Percentiles rank a stretch among this genome's conserved stretches.
Conservation (phyloP, 2,329 filamentous ascomycete species). For the Fusarium marasasianum region DNA sequence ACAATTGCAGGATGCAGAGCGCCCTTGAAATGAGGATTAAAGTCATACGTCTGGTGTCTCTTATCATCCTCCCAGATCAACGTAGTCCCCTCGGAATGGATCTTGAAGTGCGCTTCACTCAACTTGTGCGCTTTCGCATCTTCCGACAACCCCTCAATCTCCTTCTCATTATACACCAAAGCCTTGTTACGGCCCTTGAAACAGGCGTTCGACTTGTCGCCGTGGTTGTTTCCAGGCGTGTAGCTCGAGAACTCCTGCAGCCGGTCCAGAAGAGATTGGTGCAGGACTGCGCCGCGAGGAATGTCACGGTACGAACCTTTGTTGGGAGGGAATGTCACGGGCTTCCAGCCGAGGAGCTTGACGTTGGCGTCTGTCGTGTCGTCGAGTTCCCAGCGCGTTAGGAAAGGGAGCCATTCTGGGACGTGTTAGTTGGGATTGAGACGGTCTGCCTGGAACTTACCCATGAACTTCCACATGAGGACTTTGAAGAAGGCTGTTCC, state of each 20-base stretch:
- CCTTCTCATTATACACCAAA: conserved; percentile 7
- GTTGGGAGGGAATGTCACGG: conserved; percentile 51
- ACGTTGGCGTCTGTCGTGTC: conserved; percentile 19
- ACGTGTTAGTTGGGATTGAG: background rate
- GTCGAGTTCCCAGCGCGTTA: conserved; percentile 53
- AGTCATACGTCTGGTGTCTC: conserved; percentile 32
- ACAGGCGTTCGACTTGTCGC: conserved; percentile 30
- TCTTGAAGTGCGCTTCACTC: conserved; percentile 14
- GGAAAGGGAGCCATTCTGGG: conserved; percentile 51
- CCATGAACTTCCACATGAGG: conserved; percentile 55
- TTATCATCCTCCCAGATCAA: conserved; percentile 11
- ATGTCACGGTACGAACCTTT: conserved; percentile 51
- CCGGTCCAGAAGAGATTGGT: conserved; percentile 50
- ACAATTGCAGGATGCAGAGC: background rate
- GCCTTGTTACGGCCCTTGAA: conserved; percentile 43
- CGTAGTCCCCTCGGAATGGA: background rate
- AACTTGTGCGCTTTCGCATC: background rate
- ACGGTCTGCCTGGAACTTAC: conserved; percentile 39
- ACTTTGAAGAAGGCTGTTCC: conserved; percentile 52
- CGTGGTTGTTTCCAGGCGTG: conserved; percentile 48
- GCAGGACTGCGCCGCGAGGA: conserved; percentile 50
- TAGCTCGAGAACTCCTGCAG: conserved; percentile 45
- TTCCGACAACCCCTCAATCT: background rate
- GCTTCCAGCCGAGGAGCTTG: conserved; percentile 27
- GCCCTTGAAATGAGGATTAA: conserved; percentile 20